Conservation (phyloP, 495 filamentous ascomycete species). For the Xylaria flabelliformis region DNA sequence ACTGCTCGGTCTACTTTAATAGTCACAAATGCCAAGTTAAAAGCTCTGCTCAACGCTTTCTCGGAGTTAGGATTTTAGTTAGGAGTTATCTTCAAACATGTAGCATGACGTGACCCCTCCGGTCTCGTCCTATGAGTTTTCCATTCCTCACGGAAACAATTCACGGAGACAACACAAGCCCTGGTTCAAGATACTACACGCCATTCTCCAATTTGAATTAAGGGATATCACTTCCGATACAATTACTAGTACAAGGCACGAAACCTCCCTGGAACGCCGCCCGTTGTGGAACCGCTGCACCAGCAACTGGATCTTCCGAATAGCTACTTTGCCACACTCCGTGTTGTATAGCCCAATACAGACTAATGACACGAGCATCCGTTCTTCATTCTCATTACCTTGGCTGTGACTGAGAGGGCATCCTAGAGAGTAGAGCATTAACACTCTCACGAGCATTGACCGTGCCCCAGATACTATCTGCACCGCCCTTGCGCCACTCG, state of each 20-base stretch:
- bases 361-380: background rate
- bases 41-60: background rate
- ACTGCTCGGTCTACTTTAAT: background rate
- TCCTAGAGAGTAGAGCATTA: slow-evolving; percentile 57
- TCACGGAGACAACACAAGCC: background rate
- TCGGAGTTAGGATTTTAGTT: slow-evolving; percentile 19
- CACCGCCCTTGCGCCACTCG: slow-evolving; percentile 62
- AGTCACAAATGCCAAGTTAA: background rate
- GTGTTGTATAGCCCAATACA: background rate
- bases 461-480: slow-evolving; percentile 59
- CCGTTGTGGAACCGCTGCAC: background rate
- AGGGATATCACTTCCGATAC: slow-evolving; percentile 10
- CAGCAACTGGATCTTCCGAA: background rate
- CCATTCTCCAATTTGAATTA: background rate
- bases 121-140: background rate
- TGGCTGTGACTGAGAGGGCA: slow-evolving; percentile 33
- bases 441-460: slow-evolving; percentile 63
- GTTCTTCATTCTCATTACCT: slow-evolving; percentile 13
- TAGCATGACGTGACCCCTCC: background rate
- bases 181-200: background rate
- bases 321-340: slow-evolving; percentile 5
- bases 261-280: slow-evolving; percentile 18
- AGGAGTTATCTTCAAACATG: slow-evolving; percentile 1
- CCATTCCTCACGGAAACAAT: background rate
- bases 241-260: background rate